These are phyloP conservation scores for Ambrosia hybrid DNA, from an alignment of 140 eudicot species.

Conservation along the genomic window DNA sequence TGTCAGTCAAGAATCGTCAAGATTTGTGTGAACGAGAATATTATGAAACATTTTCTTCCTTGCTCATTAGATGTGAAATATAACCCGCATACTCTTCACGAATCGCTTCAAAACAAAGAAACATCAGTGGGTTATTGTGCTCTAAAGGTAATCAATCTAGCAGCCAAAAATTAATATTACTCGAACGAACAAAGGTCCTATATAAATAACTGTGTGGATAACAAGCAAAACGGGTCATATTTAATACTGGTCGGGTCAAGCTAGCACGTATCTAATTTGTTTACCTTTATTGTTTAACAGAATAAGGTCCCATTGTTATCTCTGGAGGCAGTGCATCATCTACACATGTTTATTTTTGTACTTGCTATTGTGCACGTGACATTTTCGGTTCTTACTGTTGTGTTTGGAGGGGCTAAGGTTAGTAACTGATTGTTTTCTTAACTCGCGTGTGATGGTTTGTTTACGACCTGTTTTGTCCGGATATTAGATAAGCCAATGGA, in stretches of 20 bases:
- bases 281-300: constrained; percentile 33
- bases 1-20: constrained; percentile 55
- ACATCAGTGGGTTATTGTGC: constrained; percentile 50
- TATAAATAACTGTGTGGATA: no score
- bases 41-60: constrained; percentile 59
- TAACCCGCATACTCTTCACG: constrained; percentile 34
- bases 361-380: no score
- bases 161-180: not conserved
- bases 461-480: no score
- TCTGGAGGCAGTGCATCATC: constrained; percentile 78
- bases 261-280: not conserved
- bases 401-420: no score
- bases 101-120: constrained; percentile 51
- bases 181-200: no score
- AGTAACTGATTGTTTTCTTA: no score
- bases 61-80: constrained; percentile 43
- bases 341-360: no score
- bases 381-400: no score
- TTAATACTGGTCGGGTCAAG: not conserved
- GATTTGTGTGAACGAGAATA: constrained; percentile 51
- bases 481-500: no score
- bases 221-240: not conserved
- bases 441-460: no score
- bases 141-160: constrained; percentile 43
- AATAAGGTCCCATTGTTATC: constrained; percentile 76